phyloP scores from a whole-genome alignment of 164 flowering plant species.

The Saururus chinensis region DNA sequence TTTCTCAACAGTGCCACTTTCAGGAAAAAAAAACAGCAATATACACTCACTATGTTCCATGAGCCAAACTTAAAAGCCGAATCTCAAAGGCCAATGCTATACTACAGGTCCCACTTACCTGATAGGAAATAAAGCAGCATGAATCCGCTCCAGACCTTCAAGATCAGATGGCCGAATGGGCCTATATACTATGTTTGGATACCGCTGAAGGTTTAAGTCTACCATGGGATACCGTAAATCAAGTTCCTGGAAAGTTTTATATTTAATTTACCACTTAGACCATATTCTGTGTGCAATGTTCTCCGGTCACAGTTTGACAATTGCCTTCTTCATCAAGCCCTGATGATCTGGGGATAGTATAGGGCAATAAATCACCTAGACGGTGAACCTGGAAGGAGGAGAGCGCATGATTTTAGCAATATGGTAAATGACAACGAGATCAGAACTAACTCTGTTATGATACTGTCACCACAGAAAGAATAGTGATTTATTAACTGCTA shows the following conservation, averaged over 20 bases:
- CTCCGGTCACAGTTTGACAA: not conserved
- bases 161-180: constrained; percentile 70
- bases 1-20: not conserved
- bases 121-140: constrained; percentile 74
- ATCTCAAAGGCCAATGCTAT: not conserved
- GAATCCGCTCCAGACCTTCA: constrained; percentile 57
- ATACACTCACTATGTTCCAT: not conserved
- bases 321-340: not conserved
- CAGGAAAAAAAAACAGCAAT: not conserved
- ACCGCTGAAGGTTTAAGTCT: constrained; percentile 26
- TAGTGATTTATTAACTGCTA: no score
- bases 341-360: not conserved
- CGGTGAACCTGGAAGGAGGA: not conserved
- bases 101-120: constrained; percentile 33
- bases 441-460: no score
- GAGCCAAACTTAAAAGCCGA: not conserved
- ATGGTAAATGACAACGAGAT: not conserved
- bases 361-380: not conserved
- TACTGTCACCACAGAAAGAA: no score
- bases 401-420: not conserved
- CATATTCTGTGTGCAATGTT: not conserved
- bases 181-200: constrained; percentile 61
- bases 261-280: not conserved
- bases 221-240: constrained; percentile 47
- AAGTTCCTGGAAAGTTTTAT: constrained; percentile 19